phyloP scores from a whole-genome alignment of 305 asterid species.

The Rubia peregrina region DNA sequence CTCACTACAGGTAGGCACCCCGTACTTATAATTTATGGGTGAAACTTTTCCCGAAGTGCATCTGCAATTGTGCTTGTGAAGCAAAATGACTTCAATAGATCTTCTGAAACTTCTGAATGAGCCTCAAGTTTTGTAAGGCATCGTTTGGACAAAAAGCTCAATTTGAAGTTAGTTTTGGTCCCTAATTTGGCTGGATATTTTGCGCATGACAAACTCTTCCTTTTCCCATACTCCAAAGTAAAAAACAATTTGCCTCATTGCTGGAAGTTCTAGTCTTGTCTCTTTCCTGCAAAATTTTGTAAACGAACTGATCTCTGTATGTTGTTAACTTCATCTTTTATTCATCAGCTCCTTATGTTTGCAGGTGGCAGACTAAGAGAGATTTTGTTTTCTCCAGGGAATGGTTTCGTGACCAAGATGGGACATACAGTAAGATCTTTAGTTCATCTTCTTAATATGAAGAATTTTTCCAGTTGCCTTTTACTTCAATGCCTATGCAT shows the following conservation, averaged over 20 bases:
- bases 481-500: constrained; percentile 12
- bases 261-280: neutral
- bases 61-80: constrained; percentile 2
- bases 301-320: constrained; percentile 16
- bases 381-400: constrained; percentile 92
- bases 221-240: neutral
- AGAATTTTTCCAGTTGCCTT: constrained; percentile 8
- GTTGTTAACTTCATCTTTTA: constrained; percentile 15
- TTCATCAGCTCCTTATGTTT: constrained; percentile 20
- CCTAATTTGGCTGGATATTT: neutral
- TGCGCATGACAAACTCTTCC: neutral
- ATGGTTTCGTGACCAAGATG: constrained; percentile 97
- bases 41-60: neutral
- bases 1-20: neutral
- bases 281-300: neutral
- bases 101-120: neutral
- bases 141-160: neutral
- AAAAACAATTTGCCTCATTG: neutral
- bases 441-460: constrained; percentile 10
- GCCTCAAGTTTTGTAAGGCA: neutral
- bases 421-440: constrained; percentile 75
- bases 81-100: neutral
- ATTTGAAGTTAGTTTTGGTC: neutral
- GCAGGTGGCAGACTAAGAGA: constrained; percentile 91
- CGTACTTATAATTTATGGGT: neutral